These are phyloP conservation scores for Quercus tomentella DNA, from an alignment of 331 rosid genomes.

Conservation along the genomic window DNA sequence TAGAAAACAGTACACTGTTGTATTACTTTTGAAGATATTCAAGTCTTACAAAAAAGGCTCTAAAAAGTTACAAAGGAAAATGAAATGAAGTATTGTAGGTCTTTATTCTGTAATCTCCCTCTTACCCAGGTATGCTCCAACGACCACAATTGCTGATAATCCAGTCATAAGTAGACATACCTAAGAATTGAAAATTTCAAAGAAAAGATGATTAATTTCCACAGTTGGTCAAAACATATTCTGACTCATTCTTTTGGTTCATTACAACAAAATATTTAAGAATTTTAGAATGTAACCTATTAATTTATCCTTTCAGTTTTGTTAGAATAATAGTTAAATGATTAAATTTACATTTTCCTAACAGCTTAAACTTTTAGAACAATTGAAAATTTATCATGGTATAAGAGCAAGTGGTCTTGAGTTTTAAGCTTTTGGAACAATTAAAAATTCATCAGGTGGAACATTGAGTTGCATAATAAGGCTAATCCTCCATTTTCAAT, in stretches of 20 bases:
- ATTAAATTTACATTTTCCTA: too few relatives aligned
- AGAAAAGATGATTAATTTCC: neutral
- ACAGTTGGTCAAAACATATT: too few relatives aligned
- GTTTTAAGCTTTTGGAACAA: too few relatives aligned
- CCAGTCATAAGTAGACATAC: conserved; percentile 58
- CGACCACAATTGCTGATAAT: conserved; percentile 56
- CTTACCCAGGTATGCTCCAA: conserved; percentile 89
- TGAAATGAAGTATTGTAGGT: neutral
- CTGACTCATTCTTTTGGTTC: neutral
- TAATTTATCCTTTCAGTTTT: neutral
- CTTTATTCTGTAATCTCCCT: neutral
- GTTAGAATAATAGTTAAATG: too few relatives aligned
- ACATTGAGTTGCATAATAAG: too few relatives aligned
- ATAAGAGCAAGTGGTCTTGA: too few relatives aligned
- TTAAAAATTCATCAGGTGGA: too few relatives aligned
- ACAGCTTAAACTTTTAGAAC: too few relatives aligned
- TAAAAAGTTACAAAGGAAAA: neutral
- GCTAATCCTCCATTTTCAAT: too few relatives aligned
- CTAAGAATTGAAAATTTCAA: conserved; percentile 37
- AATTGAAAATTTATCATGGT: too few relatives aligned
- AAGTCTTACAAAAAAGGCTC: neutral
- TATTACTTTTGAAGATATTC: neutral
- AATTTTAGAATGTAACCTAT: neutral
- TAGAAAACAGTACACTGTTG: neutral
- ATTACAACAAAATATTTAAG: neutral